These are phyloP conservation scores for Berberis vulgaris DNA, from an alignment of 164 flowering plant genomes.

Conservation along the genomic window DNA sequence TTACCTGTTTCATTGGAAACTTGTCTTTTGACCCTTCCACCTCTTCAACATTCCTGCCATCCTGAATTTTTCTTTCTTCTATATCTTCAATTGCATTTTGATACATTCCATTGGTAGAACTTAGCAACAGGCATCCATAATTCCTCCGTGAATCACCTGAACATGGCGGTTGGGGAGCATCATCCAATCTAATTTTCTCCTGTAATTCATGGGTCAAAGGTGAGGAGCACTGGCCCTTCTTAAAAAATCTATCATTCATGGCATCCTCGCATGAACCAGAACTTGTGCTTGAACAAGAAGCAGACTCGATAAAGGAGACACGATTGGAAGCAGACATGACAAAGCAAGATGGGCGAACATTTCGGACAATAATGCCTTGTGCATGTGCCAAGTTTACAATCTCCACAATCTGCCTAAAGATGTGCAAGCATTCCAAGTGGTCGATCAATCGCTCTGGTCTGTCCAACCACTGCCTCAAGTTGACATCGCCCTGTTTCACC, in stretches of 20 bases:
- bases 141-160: slow-evolving; percentile 20
- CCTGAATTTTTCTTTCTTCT: slow-evolving; percentile 17
- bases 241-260: slow-evolving; percentile 18
- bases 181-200: slow-evolving; percentile 13
- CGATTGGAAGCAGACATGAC: slow-evolving; percentile 84
- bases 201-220: slow-evolving; percentile 17
- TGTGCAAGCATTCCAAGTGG: slow-evolving; percentile 69
- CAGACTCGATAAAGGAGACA: slow-evolving; percentile 86
- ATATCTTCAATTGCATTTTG: slow-evolving; percentile 22
- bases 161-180: background rate
- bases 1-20: slow-evolving; percentile 67
- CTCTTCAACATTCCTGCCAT: slow-evolving; percentile 18
- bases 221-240: slow-evolving; percentile 24
- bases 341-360: slow-evolving; percentile 93
- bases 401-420: slow-evolving; percentile 83
- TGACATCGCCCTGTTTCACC: slow-evolving; percentile 55
- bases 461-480: slow-evolving; percentile 94
- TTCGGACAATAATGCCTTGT: slow-evolving; percentile 74
- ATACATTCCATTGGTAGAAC: slow-evolving; percentile 22
- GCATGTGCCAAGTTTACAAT: slow-evolving; percentile 77
- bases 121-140: slow-evolving; percentile 49
- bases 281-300: slow-evolving; percentile 89
- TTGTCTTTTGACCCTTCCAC: slow-evolving; percentile 36
- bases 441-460: slow-evolving; percentile 62
- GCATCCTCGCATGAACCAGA: slow-evolving; percentile 64